phyloP scores from a whole-genome alignment of 2,329 filamentous ascomycete genomes.

The Fusarium sp. region DNA sequence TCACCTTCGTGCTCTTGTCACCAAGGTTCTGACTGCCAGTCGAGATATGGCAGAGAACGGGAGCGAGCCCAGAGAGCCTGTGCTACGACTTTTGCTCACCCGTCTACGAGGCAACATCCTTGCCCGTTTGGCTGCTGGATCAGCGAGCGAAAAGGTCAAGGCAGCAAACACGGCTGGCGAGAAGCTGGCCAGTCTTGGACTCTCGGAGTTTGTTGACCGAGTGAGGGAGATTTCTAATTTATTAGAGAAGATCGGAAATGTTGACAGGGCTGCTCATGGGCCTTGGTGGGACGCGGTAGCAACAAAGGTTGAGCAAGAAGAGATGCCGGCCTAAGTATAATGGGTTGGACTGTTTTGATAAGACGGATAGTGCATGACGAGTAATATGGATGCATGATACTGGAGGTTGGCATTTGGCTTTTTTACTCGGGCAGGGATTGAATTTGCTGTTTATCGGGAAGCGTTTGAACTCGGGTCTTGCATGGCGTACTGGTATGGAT shows the following conservation, averaged over 20 bases:
- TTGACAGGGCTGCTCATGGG: constrained; percentile 77
- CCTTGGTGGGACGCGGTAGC: constrained; percentile 78
- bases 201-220: constrained; percentile 79
- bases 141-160: constrained; percentile 77
- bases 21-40: constrained; percentile 67
- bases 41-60: constrained; percentile 59
- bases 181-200: constrained; percentile 75
- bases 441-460: constrained; percentile 28
- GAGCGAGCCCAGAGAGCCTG: constrained; percentile 65
- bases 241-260: constrained; percentile 72
- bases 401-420: constrained; percentile 34
- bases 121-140: constrained; percentile 72
- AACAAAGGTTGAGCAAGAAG: constrained; percentile 65
- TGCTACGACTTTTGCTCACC: constrained; percentile 76
- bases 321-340: constrained; percentile 43
- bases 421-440: constrained; percentile 12
- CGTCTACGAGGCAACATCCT: constrained; percentile 77
- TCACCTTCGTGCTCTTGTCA: constrained; percentile 70
- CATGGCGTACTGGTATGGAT: constrained; percentile 42
- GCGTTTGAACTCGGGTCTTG: constrained; percentile 34
- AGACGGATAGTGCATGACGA: constrained; percentile 29
- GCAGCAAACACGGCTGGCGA: constrained; percentile 77
- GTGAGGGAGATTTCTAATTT: constrained; percentile 78
- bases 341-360: constrained; percentile 9
- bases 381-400: constrained; percentile 41